Percentiles rank a stretch among this genome's conserved stretches.
Evolutionary conservation across 2,329 filamentous ascomycete species (phyloP).

Genomic region (Thielaviopsis euricoi): DNA sequence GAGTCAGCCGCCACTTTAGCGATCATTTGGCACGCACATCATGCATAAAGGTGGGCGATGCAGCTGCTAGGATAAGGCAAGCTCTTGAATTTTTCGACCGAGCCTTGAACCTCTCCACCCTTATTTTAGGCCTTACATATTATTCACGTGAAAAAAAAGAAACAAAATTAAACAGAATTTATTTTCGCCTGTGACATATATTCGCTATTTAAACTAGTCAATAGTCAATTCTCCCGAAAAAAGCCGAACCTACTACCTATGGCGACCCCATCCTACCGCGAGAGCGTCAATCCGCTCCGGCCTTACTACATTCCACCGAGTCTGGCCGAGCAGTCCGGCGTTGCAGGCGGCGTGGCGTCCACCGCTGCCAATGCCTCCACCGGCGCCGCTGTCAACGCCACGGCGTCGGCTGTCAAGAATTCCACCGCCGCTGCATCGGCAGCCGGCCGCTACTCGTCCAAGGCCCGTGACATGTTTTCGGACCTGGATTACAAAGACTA

Average conservation of each 20-base stretch:
- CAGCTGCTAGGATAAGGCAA: slow-evolving; percentile 7
- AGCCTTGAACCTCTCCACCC: slow-evolving; percentile 1
- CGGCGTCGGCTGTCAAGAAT: slow-evolving; percentile 29
- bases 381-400: slow-evolving; percentile 4
- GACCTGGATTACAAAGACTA: slow-evolving; percentile 90
- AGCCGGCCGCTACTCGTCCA: slow-evolving; percentile 30
- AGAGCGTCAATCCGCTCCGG: slow-evolving; percentile 45
- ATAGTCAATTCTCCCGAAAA: not conserved
- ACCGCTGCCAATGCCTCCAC: slow-evolving; percentile 17
- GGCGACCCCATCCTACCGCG: slow-evolving; percentile 27
- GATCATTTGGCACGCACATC: slow-evolving; percentile 6
- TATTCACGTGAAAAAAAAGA: not conserved
- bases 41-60: slow-evolving; percentile 5
- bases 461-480: slow-evolving; percentile 70
- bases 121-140: slow-evolving; percentile 6
- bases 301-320: slow-evolving; percentile 52
- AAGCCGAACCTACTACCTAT: not conserved
- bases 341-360: slow-evolving; percentile 20
- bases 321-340: slow-evolving; percentile 27
- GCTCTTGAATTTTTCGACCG: slow-evolving; percentile 12
- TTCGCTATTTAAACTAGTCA: not conserved
- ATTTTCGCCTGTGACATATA: not conserved
- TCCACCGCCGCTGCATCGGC: slow-evolving; percentile 11
- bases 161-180: not conserved
- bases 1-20: slow-evolving; percentile 10